Percentiles rank a stretch among this genome's conserved stretches.
These are phyloP conservation scores for Epipyxis sp. DNA, from an alignment of 108 stramenopile species.

Conservation along the genomic window DNA sequence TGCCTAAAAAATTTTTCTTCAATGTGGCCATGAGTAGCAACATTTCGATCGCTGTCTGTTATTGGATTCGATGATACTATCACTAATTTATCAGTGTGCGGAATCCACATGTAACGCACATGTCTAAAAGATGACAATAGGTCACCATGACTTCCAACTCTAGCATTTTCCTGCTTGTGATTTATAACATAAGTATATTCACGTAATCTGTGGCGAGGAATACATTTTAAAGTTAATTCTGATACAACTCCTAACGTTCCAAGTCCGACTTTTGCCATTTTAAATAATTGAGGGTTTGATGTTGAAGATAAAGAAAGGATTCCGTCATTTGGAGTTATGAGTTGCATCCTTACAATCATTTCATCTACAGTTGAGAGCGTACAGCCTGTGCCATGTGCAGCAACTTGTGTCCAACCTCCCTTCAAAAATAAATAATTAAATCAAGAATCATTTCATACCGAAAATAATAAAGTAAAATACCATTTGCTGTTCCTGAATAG, in stretches of 20 bases:
- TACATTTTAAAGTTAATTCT: slow-evolving; percentile 70
- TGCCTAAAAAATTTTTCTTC: slow-evolving; percentile 23
- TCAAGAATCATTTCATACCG: slow-evolving; percentile 38
- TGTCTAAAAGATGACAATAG: slow-evolving; percentile 71
- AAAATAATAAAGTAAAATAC: slow-evolving; percentile 89
- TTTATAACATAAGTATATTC: slow-evolving; percentile 79
- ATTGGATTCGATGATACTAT: slow-evolving; percentile 87
- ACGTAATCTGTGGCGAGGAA: slow-evolving; percentile 79
- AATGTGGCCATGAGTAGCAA: not conserved
- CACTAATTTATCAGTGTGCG: slow-evolving; percentile 86
- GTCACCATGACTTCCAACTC: slow-evolving; percentile 59
- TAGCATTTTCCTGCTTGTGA: slow-evolving; percentile 38
- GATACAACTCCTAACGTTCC: slow-evolving; percentile 91
- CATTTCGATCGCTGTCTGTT: slow-evolving; percentile 34
- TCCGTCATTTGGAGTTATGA: slow-evolving; percentile 79
- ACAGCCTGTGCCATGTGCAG: slow-evolving; percentile 95
- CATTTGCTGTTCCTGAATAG: slow-evolving; percentile 93
- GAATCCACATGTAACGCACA: slow-evolving; percentile 98
- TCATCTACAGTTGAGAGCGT: slow-evolving; percentile 85
- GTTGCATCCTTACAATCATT: slow-evolving; percentile 75
- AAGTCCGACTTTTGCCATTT: slow-evolving; percentile 77
- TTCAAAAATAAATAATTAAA: not conserved
- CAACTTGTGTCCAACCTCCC: slow-evolving; percentile 55
- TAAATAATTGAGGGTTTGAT: slow-evolving; percentile 60
- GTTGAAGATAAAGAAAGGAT: slow-evolving; percentile 67